These are phyloP conservation scores for Suillus bovinus DNA, from an alignment of 768 basidiomycete species.

Conservation along the genomic window DNA sequence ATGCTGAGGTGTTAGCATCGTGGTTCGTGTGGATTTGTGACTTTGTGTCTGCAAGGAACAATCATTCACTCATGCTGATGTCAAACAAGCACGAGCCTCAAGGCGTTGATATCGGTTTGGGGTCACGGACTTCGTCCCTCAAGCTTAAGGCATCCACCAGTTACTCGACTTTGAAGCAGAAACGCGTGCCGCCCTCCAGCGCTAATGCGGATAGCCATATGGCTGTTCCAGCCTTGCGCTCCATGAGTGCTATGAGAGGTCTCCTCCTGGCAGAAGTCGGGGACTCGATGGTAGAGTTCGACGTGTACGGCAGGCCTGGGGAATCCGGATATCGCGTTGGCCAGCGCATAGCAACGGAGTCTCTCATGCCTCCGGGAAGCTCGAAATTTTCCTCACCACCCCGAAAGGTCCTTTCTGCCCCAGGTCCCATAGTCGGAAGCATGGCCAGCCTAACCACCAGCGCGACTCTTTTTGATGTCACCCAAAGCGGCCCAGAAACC, in stretches of 20 bases:
- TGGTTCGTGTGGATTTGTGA: not conserved
- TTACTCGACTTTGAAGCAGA: not conserved
- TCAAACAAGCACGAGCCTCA: not conserved
- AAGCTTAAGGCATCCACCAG: not conserved
- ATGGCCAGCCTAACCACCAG: conserved; percentile 39
- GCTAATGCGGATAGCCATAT: conserved; percentile 6
- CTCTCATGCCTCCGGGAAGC: conserved; percentile 32
- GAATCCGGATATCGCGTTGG: conserved; percentile 43
- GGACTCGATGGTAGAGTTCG: conserved; percentile 47
- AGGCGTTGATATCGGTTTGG: not conserved
- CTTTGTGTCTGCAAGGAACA: not conserved
- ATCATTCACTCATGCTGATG: not conserved
- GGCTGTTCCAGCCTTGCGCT: conserved; percentile 31
- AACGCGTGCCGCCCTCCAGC: not conserved
- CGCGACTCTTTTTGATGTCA: conserved; percentile 54
- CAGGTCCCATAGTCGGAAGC: not conserved
- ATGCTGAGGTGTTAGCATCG: not conserved
- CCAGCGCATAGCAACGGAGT: conserved; percentile 36
- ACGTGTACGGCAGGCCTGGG: conserved; percentile 32
- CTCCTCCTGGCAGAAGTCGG: conserved; percentile 49
- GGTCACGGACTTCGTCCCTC: not conserved
- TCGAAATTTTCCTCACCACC: conserved; percentile 11
- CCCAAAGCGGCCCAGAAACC: conserved; percentile 55
- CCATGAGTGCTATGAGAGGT: conserved; percentile 45
- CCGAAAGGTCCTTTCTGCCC: conserved; percentile 10